These are phyloP conservation scores for Solanum clarkiae DNA, from an alignment of 257 asterid species.

Conservation along the genomic window DNA sequence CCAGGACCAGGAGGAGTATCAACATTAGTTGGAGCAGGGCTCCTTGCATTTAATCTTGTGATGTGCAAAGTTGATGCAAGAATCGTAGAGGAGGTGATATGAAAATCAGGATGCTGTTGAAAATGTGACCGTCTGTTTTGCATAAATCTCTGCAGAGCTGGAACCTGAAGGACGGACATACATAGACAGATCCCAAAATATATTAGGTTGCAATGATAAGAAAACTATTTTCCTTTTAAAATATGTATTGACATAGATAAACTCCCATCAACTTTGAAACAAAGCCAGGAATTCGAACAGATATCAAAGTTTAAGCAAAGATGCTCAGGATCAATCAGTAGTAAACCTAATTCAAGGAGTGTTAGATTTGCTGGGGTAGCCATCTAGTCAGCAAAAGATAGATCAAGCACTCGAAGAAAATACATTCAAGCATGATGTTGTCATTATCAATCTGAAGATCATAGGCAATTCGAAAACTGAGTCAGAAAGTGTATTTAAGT, in stretches of 20 bases:
- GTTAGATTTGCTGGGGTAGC: neutral
- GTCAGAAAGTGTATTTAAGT: neutral
- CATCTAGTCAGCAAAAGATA: neutral
- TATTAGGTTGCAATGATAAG: neutral
- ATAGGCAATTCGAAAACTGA: neutral
- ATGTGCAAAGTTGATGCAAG: constrained; percentile 92
- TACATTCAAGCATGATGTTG: neutral
- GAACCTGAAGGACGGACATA: constrained; percentile 44
- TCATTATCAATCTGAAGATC: neutral
- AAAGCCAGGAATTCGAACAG: neutral
- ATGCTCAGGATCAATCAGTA: neutral
- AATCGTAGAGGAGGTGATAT: constrained; percentile 81
- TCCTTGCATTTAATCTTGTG: constrained; percentile 74
- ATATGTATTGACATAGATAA: neutral
- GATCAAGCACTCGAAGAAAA: neutral
- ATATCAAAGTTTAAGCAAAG: neutral
- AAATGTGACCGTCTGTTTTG: constrained; percentile 75
- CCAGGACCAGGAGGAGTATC: constrained; percentile 37
- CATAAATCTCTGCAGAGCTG: constrained; percentile 90
- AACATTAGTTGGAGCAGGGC: constrained; percentile 33
- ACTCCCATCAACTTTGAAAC: neutral
- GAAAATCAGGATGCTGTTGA: constrained; percentile 95
- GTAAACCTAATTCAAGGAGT: neutral
- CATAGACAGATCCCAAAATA: neutral
- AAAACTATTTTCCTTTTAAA: neutral